phyloP scores from a whole-genome alignment of 73 alveolate species.

The Stentor roeselii region DNA sequence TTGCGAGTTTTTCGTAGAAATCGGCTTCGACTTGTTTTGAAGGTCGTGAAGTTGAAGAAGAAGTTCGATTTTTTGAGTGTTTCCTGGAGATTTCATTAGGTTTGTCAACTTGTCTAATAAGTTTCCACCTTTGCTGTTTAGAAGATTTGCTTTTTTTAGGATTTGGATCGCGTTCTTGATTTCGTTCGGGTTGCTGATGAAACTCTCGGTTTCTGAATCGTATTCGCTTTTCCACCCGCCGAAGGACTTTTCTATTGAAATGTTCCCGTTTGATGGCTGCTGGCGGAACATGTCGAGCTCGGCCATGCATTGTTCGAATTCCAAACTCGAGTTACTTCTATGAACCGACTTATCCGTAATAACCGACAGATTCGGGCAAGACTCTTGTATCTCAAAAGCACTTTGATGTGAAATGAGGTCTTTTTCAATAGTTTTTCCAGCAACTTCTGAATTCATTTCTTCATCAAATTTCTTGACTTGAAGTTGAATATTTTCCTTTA shows the following conservation, averaged over 20 bases:
- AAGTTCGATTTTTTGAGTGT: background rate
- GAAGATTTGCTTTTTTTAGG: background rate
- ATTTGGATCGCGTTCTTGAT: background rate
- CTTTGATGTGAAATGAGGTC: background rate
- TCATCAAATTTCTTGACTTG: background rate
- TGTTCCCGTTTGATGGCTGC: background rate
- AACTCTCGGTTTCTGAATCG: background rate
- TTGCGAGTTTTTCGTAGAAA: background rate
- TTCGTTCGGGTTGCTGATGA: background rate
- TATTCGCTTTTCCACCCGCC: conserved; percentile 6
- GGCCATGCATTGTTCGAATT: conserved; percentile 1
- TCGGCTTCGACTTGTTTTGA: background rate
- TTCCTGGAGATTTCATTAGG: background rate
- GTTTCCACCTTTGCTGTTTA: too few relatives aligned
- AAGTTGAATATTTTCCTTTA: too few relatives aligned
- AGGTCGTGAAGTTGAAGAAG: background rate
- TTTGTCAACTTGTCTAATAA: too few relatives aligned
- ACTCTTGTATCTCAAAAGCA: background rate
- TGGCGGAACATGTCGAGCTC: background rate
- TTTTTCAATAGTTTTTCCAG: background rate
- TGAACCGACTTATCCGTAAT: background rate
- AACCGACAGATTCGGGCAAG: background rate
- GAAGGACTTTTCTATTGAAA: background rate
- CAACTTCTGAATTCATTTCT: background rate
- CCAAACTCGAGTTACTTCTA: background rate